Base-by-base conservation (phyloP, 805 yeast species). In the Metschnikowia gruessii region DNA sequence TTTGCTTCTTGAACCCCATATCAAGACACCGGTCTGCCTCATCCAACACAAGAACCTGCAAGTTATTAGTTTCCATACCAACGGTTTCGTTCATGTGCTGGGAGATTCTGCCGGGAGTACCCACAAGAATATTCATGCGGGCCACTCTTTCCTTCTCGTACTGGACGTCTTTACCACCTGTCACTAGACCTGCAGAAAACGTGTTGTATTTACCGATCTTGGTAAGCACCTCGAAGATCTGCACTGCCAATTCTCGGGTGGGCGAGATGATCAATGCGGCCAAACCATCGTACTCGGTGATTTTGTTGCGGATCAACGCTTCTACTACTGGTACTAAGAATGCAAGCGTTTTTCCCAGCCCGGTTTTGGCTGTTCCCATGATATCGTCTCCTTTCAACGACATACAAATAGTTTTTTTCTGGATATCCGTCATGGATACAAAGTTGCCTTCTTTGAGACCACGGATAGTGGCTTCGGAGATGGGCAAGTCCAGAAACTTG, bases 11-110 rank as follows among this genome's bases (percentile, higher is more conserved):
- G 74, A 90, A 90, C 7, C 97, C 97, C 95, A 91, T 87, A 66
- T 90, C 97, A 57, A 90, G 70, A 58, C 94, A 87, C 55, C 97
- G 73, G 61, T 90, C 97, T 0, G 97, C 97, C 65, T 90, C 97
- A 64, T 90, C 97, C 43, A 90, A 66, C 2, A 90, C 90, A 37
- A 90, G 68, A 61, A 85, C 78, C 64, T 90, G 92, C 50, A 90
- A 67, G 60, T 87, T 87, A 18, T 82, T 72, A 9, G 85, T 69
- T 56, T 85, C 91, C 63, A 90, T 77, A 1, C 89, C 89, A 1
- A 85, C 84, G 7, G 95, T 82, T 62, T 91, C 95, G 62, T 91
- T 95, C 79, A 90, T 76, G 62, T 90, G 97, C 62, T 90, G 97
- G 38, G 91, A 71, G 16, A 90, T 67, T 62, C 97, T 75, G 3